These are phyloP conservation scores for Blastobotrys serpentis DNA, from an alignment of 1,139 yeast species.

Conservation along the genomic window DNA sequence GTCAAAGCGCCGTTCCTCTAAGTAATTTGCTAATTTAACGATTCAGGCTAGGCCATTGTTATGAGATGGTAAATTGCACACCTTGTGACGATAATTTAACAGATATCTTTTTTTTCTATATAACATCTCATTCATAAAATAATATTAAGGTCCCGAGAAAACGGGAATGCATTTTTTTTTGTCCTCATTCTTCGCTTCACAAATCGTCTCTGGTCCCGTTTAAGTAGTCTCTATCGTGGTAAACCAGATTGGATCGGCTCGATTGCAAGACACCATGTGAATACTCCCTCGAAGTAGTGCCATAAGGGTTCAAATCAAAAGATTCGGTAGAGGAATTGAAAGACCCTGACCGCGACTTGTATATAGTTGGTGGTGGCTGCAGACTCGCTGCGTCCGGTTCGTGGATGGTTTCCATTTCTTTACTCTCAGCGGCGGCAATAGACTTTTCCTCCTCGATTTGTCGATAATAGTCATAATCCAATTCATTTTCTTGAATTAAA, in stretches of 20 bases:
- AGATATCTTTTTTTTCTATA: background rate
- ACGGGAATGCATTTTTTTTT: background rate
- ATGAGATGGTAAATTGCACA: no score
- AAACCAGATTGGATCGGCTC: constrained; percentile 1
- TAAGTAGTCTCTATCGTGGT: constrained; percentile 1
- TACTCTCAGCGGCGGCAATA: background rate
- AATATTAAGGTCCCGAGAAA: background rate
- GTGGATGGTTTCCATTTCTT: background rate
- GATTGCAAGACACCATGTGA: constrained; percentile 1
- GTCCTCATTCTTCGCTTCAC: background rate
- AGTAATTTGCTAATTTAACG: no score
- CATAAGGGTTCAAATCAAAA: background rate
- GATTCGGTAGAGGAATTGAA: background rate
- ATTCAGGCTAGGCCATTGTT: no score
- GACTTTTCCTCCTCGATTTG: constrained; percentile 4
- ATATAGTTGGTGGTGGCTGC: constrained; percentile 9
- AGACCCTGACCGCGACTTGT: background rate
- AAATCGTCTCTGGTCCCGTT: background rate
- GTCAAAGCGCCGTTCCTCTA: no score
- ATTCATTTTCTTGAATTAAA: constrained; percentile 32
- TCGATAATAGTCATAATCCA: constrained; percentile 31
- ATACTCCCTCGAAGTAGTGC: background rate
- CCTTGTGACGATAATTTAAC: no score
- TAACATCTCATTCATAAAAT: background rate
- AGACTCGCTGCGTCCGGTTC: background rate